A percentile compares a stretch with the other conserved stretches of the same genome.
These are phyloP conservation scores for Echinosophora koreensis DNA, from an alignment of 306 rosid genomes.

Conservation along the genomic window DNA sequence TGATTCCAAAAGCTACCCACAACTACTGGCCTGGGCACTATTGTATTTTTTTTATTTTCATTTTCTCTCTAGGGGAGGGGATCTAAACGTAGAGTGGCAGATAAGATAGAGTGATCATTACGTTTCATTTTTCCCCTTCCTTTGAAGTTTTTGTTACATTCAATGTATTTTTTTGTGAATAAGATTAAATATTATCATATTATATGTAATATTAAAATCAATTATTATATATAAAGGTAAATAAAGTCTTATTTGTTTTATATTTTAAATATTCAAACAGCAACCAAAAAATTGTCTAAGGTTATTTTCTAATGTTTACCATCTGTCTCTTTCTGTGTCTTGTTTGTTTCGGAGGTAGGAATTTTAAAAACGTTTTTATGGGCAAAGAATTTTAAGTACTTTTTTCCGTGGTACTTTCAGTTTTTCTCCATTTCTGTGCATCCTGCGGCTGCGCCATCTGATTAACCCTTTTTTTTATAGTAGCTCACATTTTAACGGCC, in stretches of 20 bases:
- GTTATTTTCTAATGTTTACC: neutral
- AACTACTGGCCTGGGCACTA: neutral
- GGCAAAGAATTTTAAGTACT: slow-evolving; percentile 45
- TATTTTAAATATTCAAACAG: no score
- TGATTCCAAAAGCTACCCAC: slow-evolving; percentile 36
- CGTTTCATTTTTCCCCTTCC: neutral
- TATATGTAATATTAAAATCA: no score
- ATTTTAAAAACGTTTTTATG: slow-evolving; percentile 45
- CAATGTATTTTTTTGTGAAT: no score
- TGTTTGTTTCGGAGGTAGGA: slow-evolving; percentile 44
- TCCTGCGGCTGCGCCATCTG: slow-evolving; percentile 1
- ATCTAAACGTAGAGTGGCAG: slow-evolving; percentile 54
- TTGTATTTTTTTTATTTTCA: neutral
- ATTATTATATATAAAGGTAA: no score
- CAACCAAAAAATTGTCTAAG: no score
- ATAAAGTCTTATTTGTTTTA: no score
- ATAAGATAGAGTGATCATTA: slow-evolving; percentile 38
- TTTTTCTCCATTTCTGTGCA: slow-evolving; percentile 6
- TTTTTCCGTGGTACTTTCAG: slow-evolving; percentile 71
- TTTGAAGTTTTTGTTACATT: neutral
- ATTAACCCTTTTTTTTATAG: slow-evolving; percentile 43
- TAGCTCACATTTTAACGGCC: slow-evolving; percentile 47
- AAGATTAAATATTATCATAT: no score
- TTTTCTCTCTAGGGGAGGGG: slow-evolving; percentile 39
- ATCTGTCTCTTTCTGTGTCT: slow-evolving; percentile 45